Percentiles rank a stretch among this genome's conserved stretches.
These are phyloP conservation scores for Suillus variegatus DNA, from an alignment of 768 basidiomycete species.

Conservation along the genomic window DNA sequence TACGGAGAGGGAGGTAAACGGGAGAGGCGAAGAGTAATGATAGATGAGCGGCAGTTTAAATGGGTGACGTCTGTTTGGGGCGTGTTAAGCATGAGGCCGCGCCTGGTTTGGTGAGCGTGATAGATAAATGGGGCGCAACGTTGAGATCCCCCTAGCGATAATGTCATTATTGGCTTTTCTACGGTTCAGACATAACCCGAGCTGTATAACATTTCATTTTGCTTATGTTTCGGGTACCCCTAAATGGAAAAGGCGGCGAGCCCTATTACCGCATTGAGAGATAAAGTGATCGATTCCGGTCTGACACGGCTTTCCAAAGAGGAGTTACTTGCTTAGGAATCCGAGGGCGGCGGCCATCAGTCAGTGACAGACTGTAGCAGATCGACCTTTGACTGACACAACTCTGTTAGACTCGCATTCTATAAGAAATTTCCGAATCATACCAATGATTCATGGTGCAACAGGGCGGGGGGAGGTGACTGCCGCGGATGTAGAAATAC, in stretches of 20 bases:
- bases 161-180: constrained; percentile 31
- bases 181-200: constrained; percentile 22
- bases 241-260: constrained; percentile 26
- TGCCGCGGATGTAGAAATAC: constrained; percentile 3
- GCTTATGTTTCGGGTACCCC: constrained; percentile 18
- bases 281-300: constrained; percentile 2
- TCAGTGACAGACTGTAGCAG: background rate
- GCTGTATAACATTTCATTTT: constrained; percentile 32
- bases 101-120: constrained; percentile 34
- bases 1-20: constrained; percentile 21
- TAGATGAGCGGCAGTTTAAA: constrained; percentile 32
- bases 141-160: constrained; percentile 24
- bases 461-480: background rate
- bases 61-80: constrained; percentile 32
- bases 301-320: background rate
- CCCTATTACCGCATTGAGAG: constrained; percentile 2
- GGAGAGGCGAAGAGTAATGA: constrained; percentile 26
- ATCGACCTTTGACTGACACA: background rate
- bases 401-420: background rate
- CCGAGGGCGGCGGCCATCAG: background rate
- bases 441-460: background rate
- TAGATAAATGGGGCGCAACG: constrained; percentile 30
- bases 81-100: constrained; percentile 39
- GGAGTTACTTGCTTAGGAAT: constrained; percentile 1
- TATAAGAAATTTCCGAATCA: background rate